phyloP scores from a whole-genome alignment of 176 grass and related monocot genomes.

The Alopecurus myosuroides region DNA sequence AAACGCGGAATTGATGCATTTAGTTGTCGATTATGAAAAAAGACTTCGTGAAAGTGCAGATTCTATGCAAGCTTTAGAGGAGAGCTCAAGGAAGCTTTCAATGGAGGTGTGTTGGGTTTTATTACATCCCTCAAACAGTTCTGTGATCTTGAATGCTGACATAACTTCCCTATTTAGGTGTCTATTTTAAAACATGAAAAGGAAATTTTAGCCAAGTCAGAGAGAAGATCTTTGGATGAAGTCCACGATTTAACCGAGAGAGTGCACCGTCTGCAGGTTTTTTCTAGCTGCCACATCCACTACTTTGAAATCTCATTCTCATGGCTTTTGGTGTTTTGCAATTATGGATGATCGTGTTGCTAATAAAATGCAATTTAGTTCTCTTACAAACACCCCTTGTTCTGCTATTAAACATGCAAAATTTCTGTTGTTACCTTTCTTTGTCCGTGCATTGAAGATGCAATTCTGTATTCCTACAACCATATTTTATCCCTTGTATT shows the following conservation, averaged over 20 bases:
- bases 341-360: background rate
- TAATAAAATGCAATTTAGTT: background rate
- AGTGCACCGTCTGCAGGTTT: slow-evolving; percentile 87
- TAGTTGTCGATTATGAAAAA: slow-evolving; percentile 85
- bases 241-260: slow-evolving; percentile 54
- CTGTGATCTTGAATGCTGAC: slow-evolving; percentile 1
- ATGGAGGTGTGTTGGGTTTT: slow-evolving; percentile 59
- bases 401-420: background rate
- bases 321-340: background rate
- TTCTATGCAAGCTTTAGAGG: slow-evolving; percentile 67
- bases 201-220: slow-evolving; percentile 64
- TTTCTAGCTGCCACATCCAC: background rate
- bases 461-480: background rate
- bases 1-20: slow-evolving; percentile 81
- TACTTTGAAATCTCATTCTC: background rate
- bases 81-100: slow-evolving; percentile 68
- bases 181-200: slow-evolving; percentile 84
- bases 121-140: background rate
- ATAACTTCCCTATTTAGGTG: slow-evolving; percentile 37
- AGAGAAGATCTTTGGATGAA: slow-evolving; percentile 77
- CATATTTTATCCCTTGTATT: background rate
- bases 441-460: background rate
- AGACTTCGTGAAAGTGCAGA: slow-evolving; percentile 72
- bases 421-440: background rate
- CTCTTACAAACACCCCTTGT: background rate